phyloP scores from a whole-genome alignment of 2,329 filamentous ascomycete species.

The Verticillium nonalfalfae region DNA sequence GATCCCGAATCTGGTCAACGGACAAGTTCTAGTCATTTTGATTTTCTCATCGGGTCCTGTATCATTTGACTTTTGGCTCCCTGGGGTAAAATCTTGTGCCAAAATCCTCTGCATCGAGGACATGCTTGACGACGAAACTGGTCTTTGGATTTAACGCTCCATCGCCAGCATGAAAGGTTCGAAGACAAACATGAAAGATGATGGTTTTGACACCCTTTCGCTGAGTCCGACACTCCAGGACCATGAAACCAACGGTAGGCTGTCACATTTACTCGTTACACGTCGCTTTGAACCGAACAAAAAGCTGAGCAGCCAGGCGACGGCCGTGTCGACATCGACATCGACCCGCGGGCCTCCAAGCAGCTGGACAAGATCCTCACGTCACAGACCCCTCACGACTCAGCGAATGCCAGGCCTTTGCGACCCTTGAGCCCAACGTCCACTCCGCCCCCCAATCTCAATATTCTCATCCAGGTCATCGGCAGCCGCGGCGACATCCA shows the following conservation, averaged over 20 bases:
- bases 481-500: conserved; percentile 49
- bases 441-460: conserved; percentile 22
- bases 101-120: no score
- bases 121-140: no score
- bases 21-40: background rate
- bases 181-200: background rate
- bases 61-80: no score
- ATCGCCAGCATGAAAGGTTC: background rate
- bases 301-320: background rate
- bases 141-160: background rate
- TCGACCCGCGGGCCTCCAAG: background rate
- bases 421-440: background rate
- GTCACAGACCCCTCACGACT: background rate
- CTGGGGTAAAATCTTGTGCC: no score
- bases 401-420: background rate
- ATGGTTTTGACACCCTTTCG: background rate
- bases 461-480: conserved; percentile 50
- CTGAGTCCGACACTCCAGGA: background rate
- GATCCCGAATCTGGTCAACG: background rate
- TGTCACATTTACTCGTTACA: background rate
- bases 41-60: background rate
- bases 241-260: background rate
- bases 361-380: background rate
- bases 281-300: background rate
- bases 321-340: background rate